These are phyloP conservation scores for Zoysia pacifica DNA, from an alignment of 176 grass and related monocot species.

Conservation along the genomic window DNA sequence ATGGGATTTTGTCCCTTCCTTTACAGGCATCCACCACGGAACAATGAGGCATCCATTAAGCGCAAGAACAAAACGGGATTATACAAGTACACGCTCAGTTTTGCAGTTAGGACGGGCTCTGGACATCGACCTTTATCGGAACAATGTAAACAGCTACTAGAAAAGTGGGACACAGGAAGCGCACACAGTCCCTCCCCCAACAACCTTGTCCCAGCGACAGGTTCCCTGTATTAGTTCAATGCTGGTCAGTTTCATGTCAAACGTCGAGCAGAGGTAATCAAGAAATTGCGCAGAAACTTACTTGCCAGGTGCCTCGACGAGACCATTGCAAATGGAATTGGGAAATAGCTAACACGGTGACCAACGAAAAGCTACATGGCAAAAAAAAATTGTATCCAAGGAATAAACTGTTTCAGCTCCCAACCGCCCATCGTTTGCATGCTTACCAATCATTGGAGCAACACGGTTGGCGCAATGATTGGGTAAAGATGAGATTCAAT, in stretches of 20 bases:
- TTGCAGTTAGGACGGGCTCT: background rate
- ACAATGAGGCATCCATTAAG: conserved; percentile 25
- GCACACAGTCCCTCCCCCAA: conserved; percentile 6
- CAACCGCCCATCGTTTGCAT: background rate
- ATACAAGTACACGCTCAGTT: conserved; percentile 21
- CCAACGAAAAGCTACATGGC: background rate
- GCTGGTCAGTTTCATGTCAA: no score
- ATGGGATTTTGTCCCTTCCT: conserved; percentile 12
- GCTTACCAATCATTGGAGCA: conserved; percentile 21
- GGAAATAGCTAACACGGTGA: no score
- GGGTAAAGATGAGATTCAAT: conserved; percentile 9
- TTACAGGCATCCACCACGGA: conserved; percentile 34
- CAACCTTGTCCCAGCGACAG: conserved; percentile 21
- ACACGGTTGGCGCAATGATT: background rate
- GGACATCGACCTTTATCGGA: conserved; percentile 3
- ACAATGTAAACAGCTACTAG: background rate
- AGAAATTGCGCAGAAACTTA: no score
- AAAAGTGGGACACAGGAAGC: conserved; percentile 34
- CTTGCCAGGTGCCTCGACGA: no score
- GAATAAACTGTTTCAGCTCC: background rate
- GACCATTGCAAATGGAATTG: no score
- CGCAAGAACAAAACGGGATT: background rate
- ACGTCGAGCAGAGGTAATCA: no score
- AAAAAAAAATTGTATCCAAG: no score
- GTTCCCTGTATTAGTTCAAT: background rate